Evolutionary conservation across 73 alveolate genomes (phyloP).

Genomic region (Blepharisma japonicum): DNA sequence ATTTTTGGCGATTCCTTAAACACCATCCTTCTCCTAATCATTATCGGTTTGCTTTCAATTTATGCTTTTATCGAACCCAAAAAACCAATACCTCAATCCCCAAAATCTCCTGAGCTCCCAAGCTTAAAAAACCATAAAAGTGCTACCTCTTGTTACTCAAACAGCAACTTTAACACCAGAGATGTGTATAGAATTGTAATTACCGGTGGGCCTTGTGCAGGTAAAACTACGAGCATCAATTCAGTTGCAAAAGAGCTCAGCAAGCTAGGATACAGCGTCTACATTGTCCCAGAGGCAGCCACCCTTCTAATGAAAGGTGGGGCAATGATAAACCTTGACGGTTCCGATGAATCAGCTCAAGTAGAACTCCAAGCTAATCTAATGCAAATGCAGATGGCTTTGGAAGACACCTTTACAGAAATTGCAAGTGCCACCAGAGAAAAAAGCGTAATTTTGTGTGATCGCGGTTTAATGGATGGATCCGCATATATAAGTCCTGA

Average conservation of each 20-base stretch:
- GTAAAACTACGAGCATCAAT: conserved; percentile 67
- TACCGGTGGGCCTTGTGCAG: conserved; percentile 92
- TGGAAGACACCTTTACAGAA: conserved; percentile 56
- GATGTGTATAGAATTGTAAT: conserved; percentile 51
- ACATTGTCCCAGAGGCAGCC: conserved; percentile 77
- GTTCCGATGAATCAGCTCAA: conserved; percentile 41
- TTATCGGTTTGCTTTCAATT: no score
- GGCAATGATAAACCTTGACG: conserved; percentile 56
- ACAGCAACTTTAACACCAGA: background rate
- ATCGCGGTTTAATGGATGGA: conserved; percentile 71
- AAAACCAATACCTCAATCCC: no score
- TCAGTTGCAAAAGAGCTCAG: conserved; percentile 47
- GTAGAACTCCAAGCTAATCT: conserved; percentile 50
- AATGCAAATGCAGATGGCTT: conserved; percentile 53
- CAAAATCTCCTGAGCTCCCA: no score
- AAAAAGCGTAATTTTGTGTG: conserved; percentile 47
- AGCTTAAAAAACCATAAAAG: no score
- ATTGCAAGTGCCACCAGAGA: conserved; percentile 42
- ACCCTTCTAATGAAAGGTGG: conserved; percentile 71
- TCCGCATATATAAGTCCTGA: conserved; percentile 51
- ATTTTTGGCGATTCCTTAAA: no score
- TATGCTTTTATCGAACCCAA: no score
- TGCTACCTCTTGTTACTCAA: background rate
- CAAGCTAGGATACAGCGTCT: conserved; percentile 57
- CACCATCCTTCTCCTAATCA: no score